Evolutionary conservation across 495 filamentous ascomycete genomes (phyloP).

Genomic region (Haplographium delicatum): DNA sequence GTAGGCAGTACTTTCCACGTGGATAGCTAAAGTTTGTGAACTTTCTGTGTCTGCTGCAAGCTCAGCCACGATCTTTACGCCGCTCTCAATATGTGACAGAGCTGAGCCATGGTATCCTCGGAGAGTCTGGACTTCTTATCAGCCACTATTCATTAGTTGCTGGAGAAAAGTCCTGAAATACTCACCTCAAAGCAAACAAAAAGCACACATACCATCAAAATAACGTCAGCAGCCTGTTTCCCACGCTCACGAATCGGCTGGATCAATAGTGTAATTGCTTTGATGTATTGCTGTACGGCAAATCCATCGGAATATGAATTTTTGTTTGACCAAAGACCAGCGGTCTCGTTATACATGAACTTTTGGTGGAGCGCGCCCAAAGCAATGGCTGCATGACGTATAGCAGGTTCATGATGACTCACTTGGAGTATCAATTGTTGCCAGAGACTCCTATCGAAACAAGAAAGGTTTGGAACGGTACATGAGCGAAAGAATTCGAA

Average conservation of each 20-base stretch:
- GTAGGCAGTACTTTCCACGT: slow-evolving; percentile 2
- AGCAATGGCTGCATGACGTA: slow-evolving; percentile 38
- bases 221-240: background rate
- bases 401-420: slow-evolving; percentile 32
- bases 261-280: slow-evolving; percentile 5
- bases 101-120: slow-evolving; percentile 8
- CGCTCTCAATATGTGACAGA: slow-evolving; percentile 11
- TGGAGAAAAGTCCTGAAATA: background rate
- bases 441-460: slow-evolving; percentile 38
- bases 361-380: slow-evolving; percentile 32
- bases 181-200: slow-evolving; percentile 10
- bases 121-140: slow-evolving; percentile 1
- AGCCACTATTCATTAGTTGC: background rate
- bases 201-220: slow-evolving; percentile 4
- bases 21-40: background rate
- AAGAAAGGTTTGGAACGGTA: slow-evolving; percentile 27
- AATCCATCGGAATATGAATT: background rate
- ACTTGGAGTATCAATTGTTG: slow-evolving; percentile 34
- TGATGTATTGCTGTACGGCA: slow-evolving; percentile 11
- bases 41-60: background rate
- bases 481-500: slow-evolving; percentile 10
- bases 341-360: background rate
- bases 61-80: slow-evolving; percentile 10
- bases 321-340: background rate
- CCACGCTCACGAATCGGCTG: background rate